These are phyloP conservation scores for Coix lacrymajobi DNA, from an alignment of 176 grass and related monocot genomes.

Conservation along the genomic window DNA sequence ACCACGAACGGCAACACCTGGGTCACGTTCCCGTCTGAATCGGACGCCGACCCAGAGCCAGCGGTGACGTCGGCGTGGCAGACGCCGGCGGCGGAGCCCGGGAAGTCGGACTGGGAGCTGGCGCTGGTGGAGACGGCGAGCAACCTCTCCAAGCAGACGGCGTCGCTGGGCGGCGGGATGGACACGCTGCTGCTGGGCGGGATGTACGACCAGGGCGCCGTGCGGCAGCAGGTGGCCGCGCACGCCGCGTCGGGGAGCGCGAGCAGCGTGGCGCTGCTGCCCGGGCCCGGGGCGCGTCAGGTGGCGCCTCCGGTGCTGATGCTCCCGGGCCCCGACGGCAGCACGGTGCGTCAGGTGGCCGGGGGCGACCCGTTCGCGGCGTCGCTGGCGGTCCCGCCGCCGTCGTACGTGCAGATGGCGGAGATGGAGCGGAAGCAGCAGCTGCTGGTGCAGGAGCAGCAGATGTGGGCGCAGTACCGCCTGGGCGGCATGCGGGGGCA, in stretches of 20 bases:
- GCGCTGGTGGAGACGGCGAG: constrained; percentile 69
- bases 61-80: constrained; percentile 63
- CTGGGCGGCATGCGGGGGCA: constrained; percentile 65
- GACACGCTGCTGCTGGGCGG: constrained; percentile 63
- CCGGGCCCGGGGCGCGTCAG: not conserved
- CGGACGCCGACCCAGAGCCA: not conserved
- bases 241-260: constrained; percentile 51
- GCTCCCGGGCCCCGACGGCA: constrained; percentile 56
- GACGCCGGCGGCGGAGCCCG: constrained; percentile 49
- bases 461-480: constrained; percentile 67
- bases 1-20: constrained; percentile 16
- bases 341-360: constrained; percentile 15
- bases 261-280: constrained; percentile 59
- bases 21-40: constrained; percentile 66
- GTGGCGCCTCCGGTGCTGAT: constrained; percentile 34
- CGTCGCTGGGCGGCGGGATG: constrained; percentile 52
- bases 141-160: constrained; percentile 53
- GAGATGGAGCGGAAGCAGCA: constrained; percentile 81
- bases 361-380: constrained; percentile 75
- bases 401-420: constrained; percentile 80
- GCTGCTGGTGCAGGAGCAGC: constrained; percentile 66
- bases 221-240: constrained; percentile 41
- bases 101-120: constrained; percentile 82
- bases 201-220: constrained; percentile 76
- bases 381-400: constrained; percentile 57